Evolutionary conservation across 1,139 yeast species (phyloP).

Genomic region (Blastobotrys capitulatus): DNA sequence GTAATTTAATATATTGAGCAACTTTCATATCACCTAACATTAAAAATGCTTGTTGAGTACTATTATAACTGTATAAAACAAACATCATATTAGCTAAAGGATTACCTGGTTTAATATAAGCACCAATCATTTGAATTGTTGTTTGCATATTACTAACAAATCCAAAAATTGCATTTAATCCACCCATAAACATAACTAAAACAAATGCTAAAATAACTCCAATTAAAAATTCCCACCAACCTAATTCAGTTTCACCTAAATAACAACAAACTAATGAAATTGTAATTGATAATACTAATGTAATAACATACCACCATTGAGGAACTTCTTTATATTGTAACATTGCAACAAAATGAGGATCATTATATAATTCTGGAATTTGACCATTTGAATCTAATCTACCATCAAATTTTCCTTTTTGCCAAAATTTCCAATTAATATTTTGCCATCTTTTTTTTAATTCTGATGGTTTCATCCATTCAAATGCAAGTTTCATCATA

Average conservation of each 20-base stretch:
- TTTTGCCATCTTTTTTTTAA: neutral
- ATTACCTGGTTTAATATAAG: constrained; percentile 47
- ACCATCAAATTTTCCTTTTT: constrained; percentile 18
- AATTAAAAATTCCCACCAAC: constrained; percentile 49
- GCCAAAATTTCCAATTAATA: constrained; percentile 16
- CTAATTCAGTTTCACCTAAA: constrained; percentile 41
- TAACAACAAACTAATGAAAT: constrained; percentile 44
- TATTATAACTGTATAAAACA: no score
- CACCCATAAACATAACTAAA: constrained; percentile 40
- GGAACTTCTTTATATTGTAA: constrained; percentile 53
- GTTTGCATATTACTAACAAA: constrained; percentile 38
- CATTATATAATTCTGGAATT: constrained; percentile 39
- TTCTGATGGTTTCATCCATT: constrained; percentile 14
- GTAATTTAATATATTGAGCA: no score
- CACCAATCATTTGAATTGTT: constrained; percentile 43
- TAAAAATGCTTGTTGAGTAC: no score
- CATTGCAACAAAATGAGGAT: constrained; percentile 55
- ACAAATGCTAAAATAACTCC: constrained; percentile 43
- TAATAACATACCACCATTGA: constrained; percentile 47
- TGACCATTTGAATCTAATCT: constrained; percentile 28
- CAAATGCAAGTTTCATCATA: constrained; percentile 14
- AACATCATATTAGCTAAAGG: no score
- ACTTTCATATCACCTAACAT: no score
- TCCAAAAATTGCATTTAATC: constrained; percentile 42
- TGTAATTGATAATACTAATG: constrained; percentile 41